Evolutionary conservation across 2,329 filamentous ascomycete species (phyloP), one percentile per base, ranked within the genome.

Genomic region (Rugonectria rugulosa): DNA sequence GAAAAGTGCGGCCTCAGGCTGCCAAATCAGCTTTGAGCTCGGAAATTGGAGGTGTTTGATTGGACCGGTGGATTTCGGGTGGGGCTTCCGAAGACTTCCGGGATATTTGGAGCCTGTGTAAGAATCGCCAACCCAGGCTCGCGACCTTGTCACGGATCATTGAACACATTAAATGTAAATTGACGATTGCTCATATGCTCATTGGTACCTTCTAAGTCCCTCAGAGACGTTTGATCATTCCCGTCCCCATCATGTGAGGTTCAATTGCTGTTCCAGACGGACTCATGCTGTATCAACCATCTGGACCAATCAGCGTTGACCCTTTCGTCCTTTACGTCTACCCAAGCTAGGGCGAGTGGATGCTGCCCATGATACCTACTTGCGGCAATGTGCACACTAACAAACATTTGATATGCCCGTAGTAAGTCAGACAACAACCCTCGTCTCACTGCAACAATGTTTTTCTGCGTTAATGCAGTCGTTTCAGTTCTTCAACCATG

Each of bases 401-500:
- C n/a, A n/a, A n/a, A n/a, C n/a, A n/a, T n/a, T n/a, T n/a, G n/a
- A n/a, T n/a, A n/a, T n/a, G n/a, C n/a, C n/a, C n/a, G n/a, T n/a
- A n/a, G n/a, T n/a, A n/a, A n/a, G n/a, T n/a, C n/a, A n/a, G n/a
- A n/a, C n/a, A n/a, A n/a, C n/a, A n/a, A n/a, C n/a, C 34, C 10
- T 29, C 7, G 17, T 31, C 26, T 15, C 7, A 29, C 43, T 23
- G 36, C 10, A 14, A 36, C 14, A 21, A 24, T 14, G 29, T 36
- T 20, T 14, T 15, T 50, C 23, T 17, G 34, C 26, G 8, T 74
- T 68, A 89, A 71, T 88, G 85, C 73, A 89, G 75, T 57, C 84
- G 77, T 70, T 83, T 83, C 56, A 90, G 69, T 66, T 86, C 83
- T 66, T 88, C 86, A 2, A 89, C 77, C 48, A 86, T 66, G 46